Evolutionary conservation across 495 filamentous ascomycete species (phyloP), one percentile per base, ranked within the genome.

Genomic region (Tuber microsphaerosporum): DNA sequence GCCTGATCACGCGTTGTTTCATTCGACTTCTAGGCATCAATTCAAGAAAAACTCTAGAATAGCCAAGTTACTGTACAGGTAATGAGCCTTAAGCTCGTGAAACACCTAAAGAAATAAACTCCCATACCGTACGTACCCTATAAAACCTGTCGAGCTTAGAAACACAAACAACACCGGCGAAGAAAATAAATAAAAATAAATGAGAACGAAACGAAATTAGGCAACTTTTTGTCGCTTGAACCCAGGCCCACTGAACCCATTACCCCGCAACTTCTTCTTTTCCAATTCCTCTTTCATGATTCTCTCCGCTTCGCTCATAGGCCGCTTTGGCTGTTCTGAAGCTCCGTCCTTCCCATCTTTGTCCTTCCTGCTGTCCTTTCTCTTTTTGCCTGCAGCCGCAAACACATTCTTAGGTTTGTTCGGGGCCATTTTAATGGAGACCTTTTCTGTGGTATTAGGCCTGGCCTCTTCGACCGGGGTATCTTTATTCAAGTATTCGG

Each of bases 241-340:
- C n/a, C 74, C 74, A 17, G 75, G 73, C 1, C 48, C 41, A 19
- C 71, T 74, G 20, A 72, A 71, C 44, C 56, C 75, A 14, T 45
- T 44, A 39, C 87, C 89, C 39, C 88, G 85, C 20, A 82, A 79
- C 69, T 90, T 87, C 83, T 94, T 94, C 48, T 88, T 86, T 79
- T 94, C 91, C 81, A 92, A 87, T 79, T 94, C 93, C 76, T 92
- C 91, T 83, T 90, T 92, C 93, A 97, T 97, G 75, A 95, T 95
- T 74, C 93, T 86, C 77, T 96, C 93, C n/a, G 91, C 91, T 83
- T 95, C 92, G 76, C 91, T 92, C 88, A 95, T 93, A 46, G 88
- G 88, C 85, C 92, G 93, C 76, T 92, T 92, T 3, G 88, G 88
- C 68, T 86, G 87, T 71, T 89, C 86, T 22, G 85, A 81, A 39